These are phyloP conservation scores for Fulvia fulva DNA, from an alignment of 2,329 filamentous ascomycete genomes.

Conservation along the genomic window DNA sequence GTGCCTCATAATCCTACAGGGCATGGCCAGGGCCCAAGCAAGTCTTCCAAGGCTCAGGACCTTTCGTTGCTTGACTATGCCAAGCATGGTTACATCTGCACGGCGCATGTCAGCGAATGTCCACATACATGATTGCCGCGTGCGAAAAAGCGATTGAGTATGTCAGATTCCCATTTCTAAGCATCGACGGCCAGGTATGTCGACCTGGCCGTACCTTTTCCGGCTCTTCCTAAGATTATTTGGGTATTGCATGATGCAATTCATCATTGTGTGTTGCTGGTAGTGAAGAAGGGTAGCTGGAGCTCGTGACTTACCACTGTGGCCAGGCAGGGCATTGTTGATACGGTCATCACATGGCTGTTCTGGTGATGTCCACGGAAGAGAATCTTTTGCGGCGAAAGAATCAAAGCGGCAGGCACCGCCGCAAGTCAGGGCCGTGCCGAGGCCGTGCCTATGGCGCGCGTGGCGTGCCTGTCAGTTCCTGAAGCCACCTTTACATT, in stretches of 20 bases:
- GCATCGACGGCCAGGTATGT: slow-evolving; percentile 49
- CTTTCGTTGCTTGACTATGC: too few relatives aligned
- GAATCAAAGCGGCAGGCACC: background rate
- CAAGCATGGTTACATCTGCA: background rate
- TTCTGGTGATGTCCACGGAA: background rate
- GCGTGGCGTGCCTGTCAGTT: background rate
- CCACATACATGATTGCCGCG: background rate
- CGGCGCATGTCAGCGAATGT: background rate
- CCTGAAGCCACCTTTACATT: slow-evolving; percentile 3
- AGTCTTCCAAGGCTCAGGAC: too few relatives aligned
- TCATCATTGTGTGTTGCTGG: slow-evolving; percentile 30
- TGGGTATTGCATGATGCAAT: slow-evolving; percentile 29
- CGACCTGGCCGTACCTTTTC: slow-evolving; percentile 51
- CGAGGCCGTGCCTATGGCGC: too few relatives aligned
- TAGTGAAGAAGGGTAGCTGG: slow-evolving; percentile 6
- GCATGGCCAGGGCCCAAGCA: too few relatives aligned
- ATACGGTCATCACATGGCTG: background rate
- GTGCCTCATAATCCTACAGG: too few relatives aligned
- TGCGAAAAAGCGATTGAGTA: background rate
- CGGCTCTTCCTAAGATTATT: slow-evolving; percentile 49
- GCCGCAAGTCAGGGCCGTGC: too few relatives aligned
- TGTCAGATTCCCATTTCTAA: slow-evolving; percentile 42
- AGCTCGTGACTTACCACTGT: slow-evolving; percentile 9
- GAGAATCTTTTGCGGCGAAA: slow-evolving; percentile 4
- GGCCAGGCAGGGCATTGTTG: background rate